Base-by-base conservation (phyloP, 2,329 filamentous ascomycete genomes). In the Colletotrichum sansevieriae region DNA sequence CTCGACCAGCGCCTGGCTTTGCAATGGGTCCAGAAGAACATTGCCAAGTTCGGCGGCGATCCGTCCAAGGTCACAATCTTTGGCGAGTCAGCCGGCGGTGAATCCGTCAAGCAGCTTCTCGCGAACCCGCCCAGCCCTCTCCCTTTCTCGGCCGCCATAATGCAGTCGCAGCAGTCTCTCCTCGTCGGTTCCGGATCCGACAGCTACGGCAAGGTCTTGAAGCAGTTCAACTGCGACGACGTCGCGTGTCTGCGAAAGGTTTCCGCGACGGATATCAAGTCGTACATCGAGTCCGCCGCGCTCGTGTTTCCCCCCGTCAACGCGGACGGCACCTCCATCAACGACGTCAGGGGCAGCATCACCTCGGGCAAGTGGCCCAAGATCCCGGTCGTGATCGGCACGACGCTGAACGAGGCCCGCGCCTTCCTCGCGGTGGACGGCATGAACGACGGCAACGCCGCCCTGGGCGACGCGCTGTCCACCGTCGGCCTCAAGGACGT, bases 1-100 rank as follows among this genome's bases (percentile, higher is more conserved):
- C 77, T 85, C 0, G 89, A 91, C 70, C 88, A 90, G 72, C 79
- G 86, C 20, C 76, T 87, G 0, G 88, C 83, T 0, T 75, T 91
- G 15, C 72, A 89, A 66, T 91, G 88, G 89, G 82, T 89, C 0
- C 83, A 85, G 15, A 84, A 87, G 68, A 89, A 91, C 69, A 89
- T 91, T 58, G 83, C 78, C 0, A 80, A 83, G 0, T 92, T 92
- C 73, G 90, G 90, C 2, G 90, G 90, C 2, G 88, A 91, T 73
- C 85, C 88, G 0, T 76, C 78, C 1, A 87, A 86, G 65, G 87
- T 90, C 3, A 90, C 88, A 0, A 86, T 91, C 49, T 89, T 85
- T 82, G 89, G 89, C 5, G 83, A 90, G 72, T 83, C 80, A 3
- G 84, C 85, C 0, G 85, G 85, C 3, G 77, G 81, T 0, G 88